Conservation (phyloP, 2,329 filamentous ascomycete species). For the Colletotrichum gigasporum region DNA sequence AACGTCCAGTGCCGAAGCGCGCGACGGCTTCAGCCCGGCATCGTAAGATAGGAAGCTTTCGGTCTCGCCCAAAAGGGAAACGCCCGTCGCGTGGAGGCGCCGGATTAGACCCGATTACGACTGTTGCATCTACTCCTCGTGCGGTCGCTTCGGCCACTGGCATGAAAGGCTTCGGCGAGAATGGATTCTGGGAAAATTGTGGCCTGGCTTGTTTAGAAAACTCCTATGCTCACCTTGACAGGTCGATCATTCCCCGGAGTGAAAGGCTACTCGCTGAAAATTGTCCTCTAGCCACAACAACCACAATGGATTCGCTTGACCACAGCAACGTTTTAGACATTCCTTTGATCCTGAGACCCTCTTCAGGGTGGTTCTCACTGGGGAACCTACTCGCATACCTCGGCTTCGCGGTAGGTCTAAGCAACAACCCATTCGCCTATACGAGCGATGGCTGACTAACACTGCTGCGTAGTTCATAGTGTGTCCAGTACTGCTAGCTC, state of each 20-base stretch:
- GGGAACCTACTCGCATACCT: background rate
- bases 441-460: background rate
- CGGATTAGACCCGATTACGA: background rate
- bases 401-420: background rate
- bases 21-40: background rate
- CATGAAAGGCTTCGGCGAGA: too few relatives aligned
- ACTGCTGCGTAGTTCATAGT: background rate
- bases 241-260: background rate
- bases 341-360: background rate
- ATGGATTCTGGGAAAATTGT: too few relatives aligned
- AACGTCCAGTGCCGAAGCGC: background rate
- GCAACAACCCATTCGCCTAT: background rate
- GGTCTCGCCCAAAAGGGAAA: background rate
- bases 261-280: background rate
- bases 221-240: too few relatives aligned
- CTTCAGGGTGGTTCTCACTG: background rate
- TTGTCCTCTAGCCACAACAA: fast-evolving
- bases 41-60: background rate
- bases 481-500: background rate
- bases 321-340: background rate
- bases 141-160: too few relatives aligned
- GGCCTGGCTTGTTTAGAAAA: too few relatives aligned
- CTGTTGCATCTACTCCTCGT: background rate
- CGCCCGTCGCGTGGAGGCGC: too few relatives aligned
- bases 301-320: background rate